A percentile compares a stretch with the other conserved stretches of the same genome.
Evolutionary conservation across 2,329 filamentous ascomycete species (phyloP).

Genomic region (Cadophora sp.): DNA sequence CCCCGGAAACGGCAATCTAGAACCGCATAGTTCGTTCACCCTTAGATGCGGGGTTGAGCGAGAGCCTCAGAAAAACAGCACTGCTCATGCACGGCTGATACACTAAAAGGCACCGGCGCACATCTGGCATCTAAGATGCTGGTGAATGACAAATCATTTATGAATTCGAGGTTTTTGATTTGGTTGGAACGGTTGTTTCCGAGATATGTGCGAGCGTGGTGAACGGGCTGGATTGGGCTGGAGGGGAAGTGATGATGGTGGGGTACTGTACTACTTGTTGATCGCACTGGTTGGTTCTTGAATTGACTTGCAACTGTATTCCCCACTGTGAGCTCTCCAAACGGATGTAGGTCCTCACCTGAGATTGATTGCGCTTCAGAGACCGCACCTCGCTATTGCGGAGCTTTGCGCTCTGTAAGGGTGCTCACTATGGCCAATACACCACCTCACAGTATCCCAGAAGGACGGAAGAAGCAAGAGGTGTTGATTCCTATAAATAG

Average conservation of each 20-base stretch:
- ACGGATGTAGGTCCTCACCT: too few species aligned
- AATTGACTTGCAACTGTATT: background rate
- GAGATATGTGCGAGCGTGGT: background rate
- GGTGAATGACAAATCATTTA: background rate
- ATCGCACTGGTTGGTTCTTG: too few species aligned
- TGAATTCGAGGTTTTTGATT: background rate
- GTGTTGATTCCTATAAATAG: too few species aligned
- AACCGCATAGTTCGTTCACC: background rate
- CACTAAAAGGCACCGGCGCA: background rate
- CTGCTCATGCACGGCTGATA: constrained; percentile 3
- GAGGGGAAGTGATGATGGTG: constrained; percentile 5
- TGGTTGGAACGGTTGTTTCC: too few species aligned
- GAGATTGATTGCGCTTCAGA: too few species aligned
- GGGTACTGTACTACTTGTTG: too few species aligned
- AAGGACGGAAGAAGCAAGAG: too few species aligned
- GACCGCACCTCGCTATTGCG: too few species aligned
- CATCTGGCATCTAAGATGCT: background rate
- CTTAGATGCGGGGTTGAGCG: too few species aligned
- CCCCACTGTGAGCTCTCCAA: background rate
- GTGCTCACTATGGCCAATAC: too few species aligned
- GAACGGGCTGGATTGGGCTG: background rate
- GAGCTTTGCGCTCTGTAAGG: too few species aligned
- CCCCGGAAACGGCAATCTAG: background rate
- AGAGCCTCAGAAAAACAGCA: constrained; percentile 9
- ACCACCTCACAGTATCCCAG: too few species aligned